A percentile compares a stretch with the other conserved stretches of the same genome.
phyloP scores from a whole-genome alignment of 2,329 filamentous ascomycete genomes.

The Colletotrichum sp. region DNA sequence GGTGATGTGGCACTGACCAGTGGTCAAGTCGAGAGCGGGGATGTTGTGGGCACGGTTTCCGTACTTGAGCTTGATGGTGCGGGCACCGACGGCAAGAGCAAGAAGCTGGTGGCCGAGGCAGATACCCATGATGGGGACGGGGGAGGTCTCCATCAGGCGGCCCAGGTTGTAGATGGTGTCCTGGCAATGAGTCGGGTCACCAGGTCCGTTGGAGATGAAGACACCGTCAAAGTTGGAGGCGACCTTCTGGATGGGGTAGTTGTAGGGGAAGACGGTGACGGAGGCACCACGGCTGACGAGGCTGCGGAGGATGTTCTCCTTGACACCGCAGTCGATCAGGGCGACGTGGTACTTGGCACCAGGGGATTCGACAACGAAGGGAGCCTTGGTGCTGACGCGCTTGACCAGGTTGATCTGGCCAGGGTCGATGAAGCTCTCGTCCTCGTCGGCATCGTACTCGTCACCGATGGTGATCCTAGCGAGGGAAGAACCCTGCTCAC shows the following conservation, averaged over 20 bases:
- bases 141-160: constrained; percentile 88
- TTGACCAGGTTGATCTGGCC: constrained; percentile 96
- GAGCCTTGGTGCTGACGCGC: constrained; percentile 96
- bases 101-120: constrained; percentile 97
- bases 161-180: constrained; percentile 91
- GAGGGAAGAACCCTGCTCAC: constrained; percentile 95
- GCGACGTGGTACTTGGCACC: constrained; percentile 89
- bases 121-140: constrained; percentile 95
- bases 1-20: constrained; percentile 97
- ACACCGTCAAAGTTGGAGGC: constrained; percentile 97
- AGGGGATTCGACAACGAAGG: constrained; percentile 89
- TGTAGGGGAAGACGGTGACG: constrained; percentile 92
- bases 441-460: constrained; percentile 97
- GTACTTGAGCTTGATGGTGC: constrained; percentile 98
- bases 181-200: constrained; percentile 96
- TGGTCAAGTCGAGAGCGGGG: constrained; percentile 90
- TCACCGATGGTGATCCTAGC: constrained; percentile 94
- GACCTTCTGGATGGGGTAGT: constrained; percentile 98
- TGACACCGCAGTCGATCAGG: constrained; percentile 96
- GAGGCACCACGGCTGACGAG: constrained; percentile 90
- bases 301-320: constrained; percentile 98
- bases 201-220: constrained; percentile 98
- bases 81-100: constrained; percentile 84
- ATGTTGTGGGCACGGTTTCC: constrained; percentile 99
- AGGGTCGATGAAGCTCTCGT: constrained; percentile 94